A percentile compares a stretch with the other conserved stretches of the same genome.
These are phyloP conservation scores for Panaeolus papilionaceus DNA, from an alignment of 768 basidiomycete species.

Conservation along the genomic window DNA sequence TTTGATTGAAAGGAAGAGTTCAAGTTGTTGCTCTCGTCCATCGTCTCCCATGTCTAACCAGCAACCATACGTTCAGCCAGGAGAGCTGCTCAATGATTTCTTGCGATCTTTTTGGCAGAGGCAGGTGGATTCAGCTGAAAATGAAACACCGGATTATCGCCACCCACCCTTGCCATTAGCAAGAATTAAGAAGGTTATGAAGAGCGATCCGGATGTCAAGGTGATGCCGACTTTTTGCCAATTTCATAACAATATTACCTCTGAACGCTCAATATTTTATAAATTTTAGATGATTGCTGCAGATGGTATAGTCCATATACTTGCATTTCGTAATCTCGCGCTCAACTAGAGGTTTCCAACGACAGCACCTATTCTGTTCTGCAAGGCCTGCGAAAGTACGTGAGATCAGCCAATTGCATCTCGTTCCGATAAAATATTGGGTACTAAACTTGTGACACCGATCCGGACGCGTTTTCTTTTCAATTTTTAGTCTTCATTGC, in stretches of 20 bases:
- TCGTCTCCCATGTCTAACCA: slow-evolving; percentile 32
- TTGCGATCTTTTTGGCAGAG: slow-evolving; percentile 90
- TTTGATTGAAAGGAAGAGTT: slow-evolving; percentile 9
- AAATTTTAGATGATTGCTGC: slow-evolving; percentile 91
- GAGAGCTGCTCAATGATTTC: slow-evolving; percentile 88
- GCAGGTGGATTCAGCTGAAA: slow-evolving; percentile 86
- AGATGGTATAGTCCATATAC: slow-evolving; percentile 61
- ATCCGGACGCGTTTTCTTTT: slow-evolving; percentile 4
- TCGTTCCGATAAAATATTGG: slow-evolving; percentile 4
- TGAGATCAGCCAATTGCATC: slow-evolving; percentile 27
- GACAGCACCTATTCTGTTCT: slow-evolving; percentile 91
- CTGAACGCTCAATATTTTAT: slow-evolving; percentile 20
- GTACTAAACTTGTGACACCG: slow-evolving; percentile 4
- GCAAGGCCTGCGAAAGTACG: slow-evolving; percentile 98
- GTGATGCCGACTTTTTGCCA: slow-evolving; percentile 48
- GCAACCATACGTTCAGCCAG: slow-evolving; percentile 78
- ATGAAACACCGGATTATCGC: slow-evolving; percentile 86
- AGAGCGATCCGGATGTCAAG: slow-evolving; percentile 96
- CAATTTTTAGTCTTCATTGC: slow-evolving; percentile 84
- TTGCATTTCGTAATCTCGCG: slow-evolving; percentile 27
- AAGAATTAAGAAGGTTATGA: slow-evolving; percentile 99
- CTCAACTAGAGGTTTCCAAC: slow-evolving; percentile 23
- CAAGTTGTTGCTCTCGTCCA: slow-evolving; percentile 10
- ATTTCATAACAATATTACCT: slow-evolving; percentile 15
- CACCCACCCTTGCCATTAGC: slow-evolving; percentile 92